Percentiles rank a stretch among this genome's conserved stretches.
Conservation (phyloP, 352 stramenopile species). For the Globisporangium paddicum region DNA sequence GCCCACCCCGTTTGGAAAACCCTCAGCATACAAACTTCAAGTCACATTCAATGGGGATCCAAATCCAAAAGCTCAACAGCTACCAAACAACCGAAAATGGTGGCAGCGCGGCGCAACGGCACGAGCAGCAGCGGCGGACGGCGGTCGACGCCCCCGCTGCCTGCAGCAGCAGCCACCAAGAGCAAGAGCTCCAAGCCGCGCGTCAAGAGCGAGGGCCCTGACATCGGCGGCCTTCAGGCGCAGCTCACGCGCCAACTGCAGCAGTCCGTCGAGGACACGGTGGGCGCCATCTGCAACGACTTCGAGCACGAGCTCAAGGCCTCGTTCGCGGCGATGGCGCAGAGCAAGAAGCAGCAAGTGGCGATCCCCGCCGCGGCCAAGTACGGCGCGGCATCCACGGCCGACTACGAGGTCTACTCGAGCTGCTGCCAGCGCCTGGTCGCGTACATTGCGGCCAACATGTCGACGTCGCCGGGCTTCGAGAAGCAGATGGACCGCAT, state of each 20-base stretch:
- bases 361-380: slow-evolving; percentile 12
- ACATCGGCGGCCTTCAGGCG: slow-evolving; percentile 22
- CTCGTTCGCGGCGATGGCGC: neutral
- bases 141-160: neutral
- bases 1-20: neutral
- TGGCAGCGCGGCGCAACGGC: neutral
- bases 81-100: slow-evolving; percentile 1
- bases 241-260: slow-evolving; percentile 39
- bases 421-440: slow-evolving; percentile 52
- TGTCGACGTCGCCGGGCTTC: slow-evolving; percentile 54
- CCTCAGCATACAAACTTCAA: neutral
- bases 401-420: slow-evolving; percentile 58
- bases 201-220: slow-evolving; percentile 6
- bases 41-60: no score
- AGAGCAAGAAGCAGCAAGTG: slow-evolving; percentile 5
- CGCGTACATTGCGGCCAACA: slow-evolving; percentile 56
- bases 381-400: slow-evolving; percentile 13
- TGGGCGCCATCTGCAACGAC: slow-evolving; percentile 42
- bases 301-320: slow-evolving; percentile 22
- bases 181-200: neutral
- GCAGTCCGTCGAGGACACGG: slow-evolving; percentile 40
- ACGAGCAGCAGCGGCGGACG: neutral
- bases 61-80: neutral
- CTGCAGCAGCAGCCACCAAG: slow-evolving; percentile 6
- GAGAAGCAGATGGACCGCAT: slow-evolving; percentile 64